Evolutionary conservation across 208 protist species (phyloP), one percentile per base, ranked within the genome.

Genomic region (Tritrichomonas musculus): DNA sequence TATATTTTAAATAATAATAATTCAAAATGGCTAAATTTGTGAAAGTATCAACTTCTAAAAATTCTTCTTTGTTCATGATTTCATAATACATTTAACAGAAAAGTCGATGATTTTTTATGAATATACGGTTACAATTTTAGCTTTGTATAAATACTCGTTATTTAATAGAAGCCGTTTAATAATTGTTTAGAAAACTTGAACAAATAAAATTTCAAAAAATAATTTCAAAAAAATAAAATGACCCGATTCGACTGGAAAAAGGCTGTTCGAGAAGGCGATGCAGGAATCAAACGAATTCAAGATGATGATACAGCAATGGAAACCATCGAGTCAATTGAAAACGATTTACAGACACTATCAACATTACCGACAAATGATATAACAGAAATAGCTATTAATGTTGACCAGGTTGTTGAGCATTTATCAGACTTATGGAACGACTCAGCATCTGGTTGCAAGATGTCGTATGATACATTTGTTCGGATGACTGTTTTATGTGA

Each of bases 361-460:
- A 39, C 39, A 55, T 57, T 53, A 20, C 41, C 20, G 33, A 27
- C 30, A 88, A 57, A 88, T 57, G 25, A 88, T 57, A 60, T 88
- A n/a, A 88, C 77, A 60, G 77, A 88, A n/a, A 57, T 88, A 39
- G 44, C 77, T 13, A 88, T 88, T 22, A 57, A 47, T 57, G n/a
- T 88, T 50, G 77, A 88, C 44, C 25, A 9, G 0, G 14, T 88
- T 14, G 30, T 49, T 57, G 77, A 88, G n/a, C 41, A 55, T 36
- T 36, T 88, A 25, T 57, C 47, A 22, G 47, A 88, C 17, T 30
- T 88, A 36, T 88, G 77, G 77, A 20, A 88, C 33, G 77, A 88
- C n/a, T 55, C 77, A 2, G 47, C 20, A 14, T n/a, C 11, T 69
- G 27, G 25, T 30, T 47, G 17, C 30, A n/a, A 55, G 57, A 88